Percentiles rank a stretch among this genome's conserved stretches.
Conservation (phyloP, 345 rosid genomes). For the Hibiscus tridactylites region DNA sequence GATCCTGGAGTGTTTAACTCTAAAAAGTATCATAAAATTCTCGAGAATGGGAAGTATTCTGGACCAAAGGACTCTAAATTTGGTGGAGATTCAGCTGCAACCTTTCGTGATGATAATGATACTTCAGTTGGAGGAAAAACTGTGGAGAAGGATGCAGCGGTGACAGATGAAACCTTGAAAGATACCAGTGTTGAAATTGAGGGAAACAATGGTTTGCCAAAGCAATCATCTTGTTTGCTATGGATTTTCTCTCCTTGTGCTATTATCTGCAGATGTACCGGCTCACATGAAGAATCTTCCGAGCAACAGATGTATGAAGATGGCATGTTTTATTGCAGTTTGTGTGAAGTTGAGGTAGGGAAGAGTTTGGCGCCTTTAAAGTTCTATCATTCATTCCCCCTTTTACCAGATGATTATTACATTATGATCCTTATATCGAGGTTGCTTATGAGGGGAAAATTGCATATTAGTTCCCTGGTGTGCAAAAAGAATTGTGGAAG, state of each 20-base stretch:
- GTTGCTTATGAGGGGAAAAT: neutral
- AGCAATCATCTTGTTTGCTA: slow-evolving; percentile 32
- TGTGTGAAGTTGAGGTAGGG: slow-evolving; percentile 93
- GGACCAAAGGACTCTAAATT: slow-evolving; percentile 44
- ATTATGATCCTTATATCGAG: neutral
- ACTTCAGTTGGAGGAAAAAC: slow-evolving; percentile 45
- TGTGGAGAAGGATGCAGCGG: slow-evolving; percentile 28
- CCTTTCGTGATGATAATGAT: slow-evolving; percentile 40
- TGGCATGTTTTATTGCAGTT: slow-evolving; percentile 95
- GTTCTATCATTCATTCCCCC: neutral
- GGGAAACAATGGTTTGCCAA: slow-evolving; percentile 27
- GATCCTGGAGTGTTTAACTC: slow-evolving; percentile 71
- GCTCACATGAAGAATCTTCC: slow-evolving; percentile 50
- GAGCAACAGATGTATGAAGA: slow-evolving; percentile 77
- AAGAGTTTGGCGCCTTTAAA: slow-evolving; percentile 6
- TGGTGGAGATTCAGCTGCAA: slow-evolving; percentile 54
- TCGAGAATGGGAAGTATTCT: slow-evolving; percentile 38
- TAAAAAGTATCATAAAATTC: slow-evolving; percentile 67
- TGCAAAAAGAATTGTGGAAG: neutral
- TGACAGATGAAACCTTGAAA: slow-evolving; percentile 28
- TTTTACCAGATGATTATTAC: neutral
- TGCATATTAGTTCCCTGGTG: neutral
- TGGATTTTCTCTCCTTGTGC: slow-evolving; percentile 64
- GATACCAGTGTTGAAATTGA: slow-evolving; percentile 24
- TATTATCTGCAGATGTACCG: slow-evolving; percentile 41